A percentile compares a stretch with the other conserved stretches of the same genome.
Evolutionary conservation across 2,329 filamentous ascomycete species (phyloP).

Genomic region (Thelonectria discophora): DNA sequence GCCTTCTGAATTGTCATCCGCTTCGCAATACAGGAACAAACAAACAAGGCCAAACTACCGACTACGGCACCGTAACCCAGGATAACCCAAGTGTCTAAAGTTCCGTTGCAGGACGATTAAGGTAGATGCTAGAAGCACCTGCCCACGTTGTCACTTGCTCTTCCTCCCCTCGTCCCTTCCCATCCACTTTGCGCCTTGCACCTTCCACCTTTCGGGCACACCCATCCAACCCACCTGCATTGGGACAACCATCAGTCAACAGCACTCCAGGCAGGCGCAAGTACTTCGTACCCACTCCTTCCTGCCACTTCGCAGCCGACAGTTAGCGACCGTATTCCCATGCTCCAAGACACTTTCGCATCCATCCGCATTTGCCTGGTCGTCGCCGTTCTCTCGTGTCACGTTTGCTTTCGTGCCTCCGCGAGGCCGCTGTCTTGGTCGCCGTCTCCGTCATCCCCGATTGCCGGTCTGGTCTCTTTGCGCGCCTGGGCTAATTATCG

Average conservation of each 20-base stretch:
- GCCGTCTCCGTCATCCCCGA: constrained; percentile 2
- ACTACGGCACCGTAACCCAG: no score
- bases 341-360: background rate
- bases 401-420: constrained; percentile 3
- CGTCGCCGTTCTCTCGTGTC: background rate
- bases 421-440: constrained; percentile 7
- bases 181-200: background rate
- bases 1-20: background rate
- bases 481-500: constrained; percentile 1
- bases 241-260: background rate
- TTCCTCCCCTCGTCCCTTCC: constrained; percentile 1
- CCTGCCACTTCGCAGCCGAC: constrained; percentile 4
- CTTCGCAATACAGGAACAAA: no score
- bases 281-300: constrained; percentile 7
- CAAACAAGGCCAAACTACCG: no score
- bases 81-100: no score
- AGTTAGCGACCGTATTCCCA: background rate
- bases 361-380: background rate
- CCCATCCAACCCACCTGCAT: constrained; percentile 17
- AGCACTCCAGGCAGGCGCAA: constrained; percentile 1
- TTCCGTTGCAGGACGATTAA: background rate
- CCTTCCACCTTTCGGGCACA: constrained; percentile 1
- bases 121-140: constrained; percentile 1
- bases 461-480: constrained; percentile 7
- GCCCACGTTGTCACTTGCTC: constrained; percentile 8